Conservation (phyloP, 1,139 yeast genomes). For the Debaryomyces robertsiae region DNA sequence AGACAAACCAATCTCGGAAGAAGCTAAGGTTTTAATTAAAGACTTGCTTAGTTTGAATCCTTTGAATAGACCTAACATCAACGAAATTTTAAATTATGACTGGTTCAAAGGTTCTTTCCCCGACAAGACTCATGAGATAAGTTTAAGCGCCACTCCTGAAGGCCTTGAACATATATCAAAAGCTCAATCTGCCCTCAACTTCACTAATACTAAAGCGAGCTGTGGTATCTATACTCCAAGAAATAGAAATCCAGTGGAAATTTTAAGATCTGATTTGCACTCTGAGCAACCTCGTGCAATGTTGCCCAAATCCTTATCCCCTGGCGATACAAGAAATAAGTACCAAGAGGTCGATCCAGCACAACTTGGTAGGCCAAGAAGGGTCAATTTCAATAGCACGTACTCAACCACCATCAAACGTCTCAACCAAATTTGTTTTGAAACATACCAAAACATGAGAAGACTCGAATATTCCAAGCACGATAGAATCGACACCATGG, state of each 20-base stretch:
- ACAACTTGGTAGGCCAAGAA: constrained; percentile 41
- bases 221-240: constrained; percentile 64
- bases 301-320: constrained; percentile 87
- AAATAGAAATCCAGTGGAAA: constrained; percentile 66
- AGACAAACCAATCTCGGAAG: constrained; percentile 67
- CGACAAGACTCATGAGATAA: constrained; percentile 60
- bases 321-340: constrained; percentile 86
- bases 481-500: constrained; percentile 36
- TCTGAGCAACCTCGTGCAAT: constrained; percentile 70
- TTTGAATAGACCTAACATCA: constrained; percentile 74
- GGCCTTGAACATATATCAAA: constrained; percentile 55
- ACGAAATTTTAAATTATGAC: constrained; percentile 75
- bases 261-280: constrained; percentile 68
- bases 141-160: constrained; percentile 62
- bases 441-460: constrained; percentile 46
- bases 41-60: constrained; percentile 81
- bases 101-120: constrained; percentile 92
- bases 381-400: constrained; percentile 45
- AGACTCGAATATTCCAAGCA: constrained; percentile 40
- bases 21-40: constrained; percentile 70
- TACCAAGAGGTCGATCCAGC: constrained; percentile 70
- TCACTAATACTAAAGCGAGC: constrained; percentile 62
- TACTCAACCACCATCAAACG: constrained; percentile 43
- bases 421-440: constrained; percentile 42
- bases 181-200: constrained; percentile 70